Evolutionary conservation across 2,329 filamentous ascomycete genomes (phyloP), one percentile per base, ranked within the genome.

Genomic region (Nothopassalora personata): DNA sequence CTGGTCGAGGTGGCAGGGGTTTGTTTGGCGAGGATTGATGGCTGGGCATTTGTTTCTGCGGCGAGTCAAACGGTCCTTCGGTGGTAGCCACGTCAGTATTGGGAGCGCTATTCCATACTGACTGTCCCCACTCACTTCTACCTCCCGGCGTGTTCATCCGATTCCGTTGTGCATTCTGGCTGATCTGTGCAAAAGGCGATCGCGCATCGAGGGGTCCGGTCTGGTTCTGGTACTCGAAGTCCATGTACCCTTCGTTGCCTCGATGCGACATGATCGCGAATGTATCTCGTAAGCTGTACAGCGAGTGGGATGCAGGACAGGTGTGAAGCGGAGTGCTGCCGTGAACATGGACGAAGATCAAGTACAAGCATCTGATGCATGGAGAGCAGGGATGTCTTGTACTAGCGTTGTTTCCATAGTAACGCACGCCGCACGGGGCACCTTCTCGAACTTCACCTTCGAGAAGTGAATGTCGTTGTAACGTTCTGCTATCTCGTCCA

Each of bases 221-320:
- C 31, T 72, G 67, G 63, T 81, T 81, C 56, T 79, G 69, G 66
- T 74, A 83, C 66, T 81, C 75, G 70, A 80, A 83, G 70, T 83
- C 81, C 81, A 83, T 83, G 56, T 78, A 79, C 67, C 70, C 74
- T 50, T 75, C 75, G 52, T 78, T 73, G 39, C 69, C 70, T 54
- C 76, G 75, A 49, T 70, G 68, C 27, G 68, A 67, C 69, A 72
- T 71, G 33, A 50, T 43, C 34, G 49, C 43, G n/a, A 31, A 43
- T 11, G 15, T 46, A 43, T 36, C 54, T 51, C 47, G 54, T 49
- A 43, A 50, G 53, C 6, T 43, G 19, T 34, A 34, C 31, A 53
- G 18, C n/a, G 51, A 39, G 19, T 49, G 28, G 13, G 19, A 49
- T 49, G 18, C 28, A 9, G 9, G 19, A 28, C 11, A 49, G 8